Percentiles rank a stretch among this genome's conserved stretches.
Conservation (phyloP, 148 eudicot species). For the Simmondsia chinensis region DNA sequence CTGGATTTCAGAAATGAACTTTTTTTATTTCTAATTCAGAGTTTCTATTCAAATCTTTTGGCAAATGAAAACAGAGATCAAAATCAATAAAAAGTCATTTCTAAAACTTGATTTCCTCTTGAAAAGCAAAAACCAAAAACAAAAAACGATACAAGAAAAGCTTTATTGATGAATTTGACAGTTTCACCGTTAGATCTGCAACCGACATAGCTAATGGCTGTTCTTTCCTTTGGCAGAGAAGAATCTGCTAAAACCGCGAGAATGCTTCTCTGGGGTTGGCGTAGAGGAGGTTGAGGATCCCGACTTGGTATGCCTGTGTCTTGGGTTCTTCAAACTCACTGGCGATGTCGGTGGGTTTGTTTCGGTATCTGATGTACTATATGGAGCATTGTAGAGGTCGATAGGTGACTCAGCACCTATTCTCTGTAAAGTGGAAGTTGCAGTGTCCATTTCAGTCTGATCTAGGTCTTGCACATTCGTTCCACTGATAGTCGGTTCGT, state of each 20-base stretch:
- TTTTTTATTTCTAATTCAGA: too few relatives aligned
- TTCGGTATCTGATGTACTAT: slow-evolving; percentile 53
- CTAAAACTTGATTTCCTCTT: neutral
- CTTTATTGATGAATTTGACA: neutral
- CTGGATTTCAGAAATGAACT: too few relatives aligned
- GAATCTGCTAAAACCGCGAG: slow-evolving; percentile 79
- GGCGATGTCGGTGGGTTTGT: slow-evolving; percentile 43
- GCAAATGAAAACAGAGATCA: neutral
- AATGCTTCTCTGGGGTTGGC: slow-evolving; percentile 75
- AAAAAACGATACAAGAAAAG: too few relatives aligned
- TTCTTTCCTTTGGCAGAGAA: slow-evolving; percentile 70
- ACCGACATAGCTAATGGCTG: slow-evolving; percentile 21
- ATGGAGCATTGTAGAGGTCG: slow-evolving; percentile 28
- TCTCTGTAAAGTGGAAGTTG: slow-evolving; percentile 32
- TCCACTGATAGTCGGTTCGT: slow-evolving; percentile 47
- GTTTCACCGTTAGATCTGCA: too few relatives aligned
- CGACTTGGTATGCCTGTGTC: slow-evolving; percentile 66
- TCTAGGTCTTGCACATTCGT: slow-evolving; percentile 27
- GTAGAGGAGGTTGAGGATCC: slow-evolving; percentile 62
- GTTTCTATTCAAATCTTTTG: too few relatives aligned
- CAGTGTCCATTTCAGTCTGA: slow-evolving; percentile 28
- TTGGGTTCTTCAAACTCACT: slow-evolving; percentile 27
- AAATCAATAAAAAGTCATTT: neutral
- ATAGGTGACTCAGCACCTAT: slow-evolving; percentile 51
- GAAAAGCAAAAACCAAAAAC: too few relatives aligned